These are phyloP conservation scores for Trichodelitschia bisporula DNA, from an alignment of 495 filamentous ascomycete species.

Conservation along the genomic window DNA sequence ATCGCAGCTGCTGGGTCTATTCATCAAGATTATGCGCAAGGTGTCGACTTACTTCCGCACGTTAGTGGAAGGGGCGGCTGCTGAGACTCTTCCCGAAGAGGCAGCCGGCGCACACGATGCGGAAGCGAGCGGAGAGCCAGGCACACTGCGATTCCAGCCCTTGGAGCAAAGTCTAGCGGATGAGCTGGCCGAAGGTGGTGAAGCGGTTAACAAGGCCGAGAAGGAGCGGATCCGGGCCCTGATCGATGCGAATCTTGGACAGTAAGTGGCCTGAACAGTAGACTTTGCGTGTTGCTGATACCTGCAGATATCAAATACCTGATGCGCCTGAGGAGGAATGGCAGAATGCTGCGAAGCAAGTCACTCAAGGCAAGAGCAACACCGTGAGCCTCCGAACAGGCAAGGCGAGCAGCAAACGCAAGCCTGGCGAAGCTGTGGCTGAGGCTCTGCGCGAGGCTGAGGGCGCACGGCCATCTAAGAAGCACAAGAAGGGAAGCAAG, in stretches of 20 bases:
- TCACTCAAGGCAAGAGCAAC: conserved; percentile 31
- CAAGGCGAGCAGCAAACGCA: conserved; percentile 42
- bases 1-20: conserved; percentile 79
- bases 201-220: conserved; percentile 44
- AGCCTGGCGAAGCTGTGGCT: conserved; percentile 44
- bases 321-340: conserved; percentile 33
- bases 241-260: conserved; percentile 71
- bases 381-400: conserved; percentile 64
- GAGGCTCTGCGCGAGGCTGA: conserved; percentile 36
- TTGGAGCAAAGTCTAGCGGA: conserved; percentile 53
- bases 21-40: conserved; percentile 86
- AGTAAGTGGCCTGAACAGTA: conserved; percentile 27
- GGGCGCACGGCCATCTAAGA: too few species aligned
- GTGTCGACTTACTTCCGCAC: conserved; percentile 48
- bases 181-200: conserved; percentile 63
- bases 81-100: conserved; percentile 42
- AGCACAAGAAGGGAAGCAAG: too few species aligned
- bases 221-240: conserved; percentile 57
- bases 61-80: conserved; percentile 51
- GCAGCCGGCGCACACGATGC: conserved; percentile 35
- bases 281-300: conserved; percentile 3
- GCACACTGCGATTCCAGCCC: conserved; percentile 37
- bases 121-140: conserved; percentile 3
- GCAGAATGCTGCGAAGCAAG: conserved; percentile 64
- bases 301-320: conserved; percentile 51